phyloP scores from a whole-genome alignment of 192 early-diverging fungal species.

The Coemansia sp. region DNA sequence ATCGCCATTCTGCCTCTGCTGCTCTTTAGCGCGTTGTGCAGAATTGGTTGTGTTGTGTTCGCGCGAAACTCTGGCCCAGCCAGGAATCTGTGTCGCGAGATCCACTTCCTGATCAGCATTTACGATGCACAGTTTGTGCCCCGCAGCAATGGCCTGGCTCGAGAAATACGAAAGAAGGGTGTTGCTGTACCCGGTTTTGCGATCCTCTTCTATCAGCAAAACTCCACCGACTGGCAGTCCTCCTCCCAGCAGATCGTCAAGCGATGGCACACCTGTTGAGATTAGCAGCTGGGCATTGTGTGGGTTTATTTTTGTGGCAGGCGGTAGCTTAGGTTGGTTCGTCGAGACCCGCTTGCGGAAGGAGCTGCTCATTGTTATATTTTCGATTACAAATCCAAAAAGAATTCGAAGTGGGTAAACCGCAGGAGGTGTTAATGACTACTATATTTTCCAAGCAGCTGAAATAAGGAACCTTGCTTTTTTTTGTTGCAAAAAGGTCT shows the following conservation, averaged over 20 bases:
- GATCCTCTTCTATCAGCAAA: conserved; percentile 77
- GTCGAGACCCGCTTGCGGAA: conserved; percentile 59
- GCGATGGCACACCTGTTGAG: conserved; percentile 79
- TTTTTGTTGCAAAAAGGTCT: background rate
- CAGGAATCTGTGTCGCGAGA: conserved; percentile 57
- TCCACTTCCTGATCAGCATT: conserved; percentile 66
- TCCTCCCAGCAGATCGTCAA: conserved; percentile 87
- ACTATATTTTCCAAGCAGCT: background rate
- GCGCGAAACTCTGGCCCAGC: conserved; percentile 37
- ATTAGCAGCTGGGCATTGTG: conserved; percentile 76
- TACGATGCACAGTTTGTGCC: conserved; percentile 69
- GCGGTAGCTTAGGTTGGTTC: conserved; percentile 62
- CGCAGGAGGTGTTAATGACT: background rate
- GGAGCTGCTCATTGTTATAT: conserved; percentile 31
- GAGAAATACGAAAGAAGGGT: conserved; percentile 81
- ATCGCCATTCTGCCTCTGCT: background rate
- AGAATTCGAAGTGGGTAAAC: background rate
- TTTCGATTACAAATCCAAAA: background rate
- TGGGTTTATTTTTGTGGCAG: conserved; percentile 71
- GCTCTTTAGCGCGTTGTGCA: background rate
- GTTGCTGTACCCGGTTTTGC: conserved; percentile 76
- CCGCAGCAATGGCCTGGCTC: conserved; percentile 77
- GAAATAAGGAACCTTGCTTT: background rate
- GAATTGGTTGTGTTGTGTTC: background rate
- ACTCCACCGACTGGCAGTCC: conserved; percentile 83